phyloP scores from a whole-genome alignment of 306 rosid genomes.

The Fragaria ananassa region DNA sequence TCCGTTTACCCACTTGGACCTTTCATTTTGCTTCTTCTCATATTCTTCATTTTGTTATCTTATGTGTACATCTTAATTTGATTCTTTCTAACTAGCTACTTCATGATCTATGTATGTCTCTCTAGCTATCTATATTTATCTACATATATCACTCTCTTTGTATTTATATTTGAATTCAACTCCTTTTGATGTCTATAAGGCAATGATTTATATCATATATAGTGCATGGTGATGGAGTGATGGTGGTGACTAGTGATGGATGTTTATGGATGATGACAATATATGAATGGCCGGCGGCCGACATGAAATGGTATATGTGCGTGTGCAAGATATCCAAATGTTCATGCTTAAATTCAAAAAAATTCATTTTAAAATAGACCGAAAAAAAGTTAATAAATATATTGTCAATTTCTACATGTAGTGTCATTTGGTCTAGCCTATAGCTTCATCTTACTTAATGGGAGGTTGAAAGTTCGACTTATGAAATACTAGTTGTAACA shows the following conservation, averaged over 20 bases:
- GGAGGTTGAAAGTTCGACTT: no score
- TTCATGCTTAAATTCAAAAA: neutral
- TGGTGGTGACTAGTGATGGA: neutral
- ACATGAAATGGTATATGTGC: neutral
- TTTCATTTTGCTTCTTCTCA: neutral
- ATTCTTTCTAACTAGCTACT: neutral
- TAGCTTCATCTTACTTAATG: no score
- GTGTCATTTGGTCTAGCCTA: no score
- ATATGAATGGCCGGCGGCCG: constrained; percentile 5
- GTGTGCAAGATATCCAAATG: neutral
- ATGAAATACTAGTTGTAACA: no score
- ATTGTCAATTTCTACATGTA: neutral
- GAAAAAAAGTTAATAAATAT: neutral
- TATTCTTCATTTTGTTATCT: neutral
- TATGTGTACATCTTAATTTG: neutral
- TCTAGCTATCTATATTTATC: neutral
- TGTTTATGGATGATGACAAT: neutral
- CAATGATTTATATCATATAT: neutral
- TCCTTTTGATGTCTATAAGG: neutral
- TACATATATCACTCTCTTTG: neutral
- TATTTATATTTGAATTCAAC: neutral
- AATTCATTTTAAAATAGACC: neutral
- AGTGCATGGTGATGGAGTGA: constrained; percentile 7
- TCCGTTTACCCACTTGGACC: constrained; percentile 43
- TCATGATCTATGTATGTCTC: neutral